Percentiles rank a stretch among this genome's conserved stretches.
Conservation (phyloP, 2,329 filamentous ascomycete genomes). For the Verticillium longisporum region DNA sequence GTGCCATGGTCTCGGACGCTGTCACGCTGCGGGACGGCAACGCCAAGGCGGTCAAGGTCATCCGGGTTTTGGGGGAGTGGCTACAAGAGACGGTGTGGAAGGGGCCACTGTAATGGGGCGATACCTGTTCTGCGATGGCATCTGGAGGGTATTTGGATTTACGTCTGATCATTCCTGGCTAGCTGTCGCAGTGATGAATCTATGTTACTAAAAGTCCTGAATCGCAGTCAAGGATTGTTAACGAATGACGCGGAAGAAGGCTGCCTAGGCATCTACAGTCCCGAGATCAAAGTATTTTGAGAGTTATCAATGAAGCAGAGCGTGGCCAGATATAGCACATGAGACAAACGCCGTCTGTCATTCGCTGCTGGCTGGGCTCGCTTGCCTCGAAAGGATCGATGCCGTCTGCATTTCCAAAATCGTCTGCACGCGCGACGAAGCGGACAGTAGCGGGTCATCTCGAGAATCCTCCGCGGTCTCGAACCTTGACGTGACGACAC, state of each 20-base stretch:
- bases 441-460: not conserved
- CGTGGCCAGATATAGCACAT: too few relatives aligned
- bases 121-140: not conserved
- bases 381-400: too few relatives aligned
- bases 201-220: too few relatives aligned
- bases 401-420: not conserved
- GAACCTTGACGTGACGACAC: not conserved
- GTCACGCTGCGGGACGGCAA: slow-evolving; percentile 21
- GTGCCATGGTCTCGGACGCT: slow-evolving; percentile 17
- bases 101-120: not conserved
- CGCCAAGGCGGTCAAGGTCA: slow-evolving; percentile 21
- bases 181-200: too few relatives aligned
- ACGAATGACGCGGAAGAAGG: too few relatives aligned
- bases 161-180: too few relatives aligned
- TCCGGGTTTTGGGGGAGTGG: slow-evolving; percentile 22
- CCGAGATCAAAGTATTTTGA: too few relatives aligned
- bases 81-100: slow-evolving; percentile 19
- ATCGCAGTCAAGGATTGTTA: too few relatives aligned
- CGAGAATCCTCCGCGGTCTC: not conserved
- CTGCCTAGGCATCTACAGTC: too few relatives aligned
- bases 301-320: too few relatives aligned
- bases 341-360: too few relatives aligned
- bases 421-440: not conserved
- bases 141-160: not conserved
- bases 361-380: too few relatives aligned